A percentile compares a stretch with the other conserved stretches of the same genome.
Conservation (phyloP, 345 rosid species). For the Populus davidiana region DNA sequence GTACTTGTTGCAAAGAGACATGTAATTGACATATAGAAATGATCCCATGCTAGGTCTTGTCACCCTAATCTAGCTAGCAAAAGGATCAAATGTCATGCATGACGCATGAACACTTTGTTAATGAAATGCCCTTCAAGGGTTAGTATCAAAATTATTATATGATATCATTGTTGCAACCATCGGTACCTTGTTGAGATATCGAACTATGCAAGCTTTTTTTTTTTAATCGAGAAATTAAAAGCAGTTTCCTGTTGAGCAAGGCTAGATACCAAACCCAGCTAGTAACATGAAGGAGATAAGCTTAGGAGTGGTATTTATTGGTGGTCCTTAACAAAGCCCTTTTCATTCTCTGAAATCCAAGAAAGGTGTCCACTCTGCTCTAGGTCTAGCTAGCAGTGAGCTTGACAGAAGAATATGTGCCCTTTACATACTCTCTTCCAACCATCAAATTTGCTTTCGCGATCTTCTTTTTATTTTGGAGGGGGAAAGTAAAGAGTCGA, state of each 20-base stretch:
- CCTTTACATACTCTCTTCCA: conserved; percentile 3
- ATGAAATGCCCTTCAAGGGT: neutral
- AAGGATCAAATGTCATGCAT: neutral
- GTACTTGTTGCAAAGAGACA: neutral
- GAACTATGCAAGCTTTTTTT: neutral
- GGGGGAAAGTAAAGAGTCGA: conserved; percentile 10
- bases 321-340: neutral
- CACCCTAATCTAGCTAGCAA: neutral
- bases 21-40: neutral
- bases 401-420: conserved; percentile 31
- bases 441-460: conserved; percentile 35
- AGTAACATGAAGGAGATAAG: neutral
- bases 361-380: neutral
- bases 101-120: neutral
- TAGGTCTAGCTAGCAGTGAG: neutral
- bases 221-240: neutral
- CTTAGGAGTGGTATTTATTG: neutral
- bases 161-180: neutral
- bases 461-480: conserved; percentile 13
- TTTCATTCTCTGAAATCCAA: neutral
- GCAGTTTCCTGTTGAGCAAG: neutral
- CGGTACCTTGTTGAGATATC: neutral
- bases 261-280: neutral
- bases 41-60: neutral
- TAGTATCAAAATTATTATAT: neutral